Base-by-base conservation (phyloP, 2,329 filamentous ascomycete species). In the Cercospora nicotianae region DNA sequence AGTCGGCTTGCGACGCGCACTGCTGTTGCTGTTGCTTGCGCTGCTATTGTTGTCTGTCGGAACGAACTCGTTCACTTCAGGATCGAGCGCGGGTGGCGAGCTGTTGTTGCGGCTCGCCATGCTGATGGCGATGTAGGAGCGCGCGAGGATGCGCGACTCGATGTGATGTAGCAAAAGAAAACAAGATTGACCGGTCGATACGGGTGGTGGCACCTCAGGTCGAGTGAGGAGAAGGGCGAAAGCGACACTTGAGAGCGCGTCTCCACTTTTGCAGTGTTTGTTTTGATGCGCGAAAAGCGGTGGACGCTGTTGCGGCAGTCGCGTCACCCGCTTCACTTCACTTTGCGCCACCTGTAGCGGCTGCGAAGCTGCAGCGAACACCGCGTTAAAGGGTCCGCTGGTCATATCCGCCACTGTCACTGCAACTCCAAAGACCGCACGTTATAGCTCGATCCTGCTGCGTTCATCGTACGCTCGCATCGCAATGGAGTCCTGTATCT, bases 61-160 rank as follows among this genome's bases (percentile, higher is more conserved):
- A 20, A 53, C 58, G 65, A 67, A 61, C 7, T 61, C 61, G 20
- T 45, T 64, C 7, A 58, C 65, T 57, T 64, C 45, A 12, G 64
- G 61, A 33, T 69, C 64, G 30, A 67, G 63, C 12, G 57, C 16
- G 42, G 20, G 53, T 13, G 51, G 28, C 58, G 57, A 42, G 23
- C 39, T 13, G 31, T 42, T 31, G 42, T 39, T 42, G 64, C 20
- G 28, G 64, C 64, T 45, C 53, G 33, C 62, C 62, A 64, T 64
- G n/a, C 2, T 64, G 51, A 12, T 6, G 55, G 18, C 31, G 53
- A 28, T 42, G 36, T 16, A 12, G 53, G 4, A 20, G 23, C 20
- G 45, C 45, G 10, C 1, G 48, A n/a, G 8, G 23, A 55, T 28
- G 48, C 23, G 48, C 48, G 12, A 55, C 23, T 55, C 48, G 48